These are phyloP conservation scores for Porpolomopsis calyptriformis DNA, from an alignment of 768 basidiomycete genomes.

Conservation along the genomic window DNA sequence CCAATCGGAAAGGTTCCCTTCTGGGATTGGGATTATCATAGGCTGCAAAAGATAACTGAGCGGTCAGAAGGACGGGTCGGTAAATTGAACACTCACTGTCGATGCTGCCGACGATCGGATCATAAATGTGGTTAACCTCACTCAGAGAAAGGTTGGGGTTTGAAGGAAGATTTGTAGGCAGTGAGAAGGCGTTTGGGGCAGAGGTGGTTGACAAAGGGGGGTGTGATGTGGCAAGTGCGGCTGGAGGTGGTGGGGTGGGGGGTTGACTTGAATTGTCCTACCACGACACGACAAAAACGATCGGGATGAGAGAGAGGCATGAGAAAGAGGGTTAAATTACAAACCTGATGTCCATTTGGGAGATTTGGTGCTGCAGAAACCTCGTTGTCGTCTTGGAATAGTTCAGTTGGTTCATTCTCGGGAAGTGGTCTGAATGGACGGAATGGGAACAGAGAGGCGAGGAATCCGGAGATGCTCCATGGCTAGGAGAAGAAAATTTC, in stretches of 20 bases:
- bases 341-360: constrained; percentile 13
- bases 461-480: constrained; percentile 43
- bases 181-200: background rate
- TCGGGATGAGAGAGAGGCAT: constrained; percentile 10
- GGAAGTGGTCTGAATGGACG: constrained; percentile 21
- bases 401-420: no score
- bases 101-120: constrained; percentile 42
- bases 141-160: constrained; percentile 31
- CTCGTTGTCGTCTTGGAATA: no score
- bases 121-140: constrained; percentile 45
- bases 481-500: constrained; percentile 18
- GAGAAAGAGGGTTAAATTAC: background rate
- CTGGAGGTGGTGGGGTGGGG: background rate
- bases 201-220: background rate
- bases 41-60: background rate
- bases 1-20: constrained; percentile 52
- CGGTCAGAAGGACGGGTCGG: no score
- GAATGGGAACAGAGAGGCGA: constrained; percentile 43
- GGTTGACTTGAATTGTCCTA: background rate
- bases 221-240: background rate
- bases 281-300: constrained; percentile 12
- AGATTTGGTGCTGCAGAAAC: constrained; percentile 7
- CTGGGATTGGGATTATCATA: background rate
- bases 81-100: background rate
- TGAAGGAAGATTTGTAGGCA: background rate